Percentiles rank a stretch among this genome's conserved stretches.
phyloP scores from a whole-genome alignment of 495 filamentous ascomycete genomes.

The Lichenothelia convexa region DNA sequence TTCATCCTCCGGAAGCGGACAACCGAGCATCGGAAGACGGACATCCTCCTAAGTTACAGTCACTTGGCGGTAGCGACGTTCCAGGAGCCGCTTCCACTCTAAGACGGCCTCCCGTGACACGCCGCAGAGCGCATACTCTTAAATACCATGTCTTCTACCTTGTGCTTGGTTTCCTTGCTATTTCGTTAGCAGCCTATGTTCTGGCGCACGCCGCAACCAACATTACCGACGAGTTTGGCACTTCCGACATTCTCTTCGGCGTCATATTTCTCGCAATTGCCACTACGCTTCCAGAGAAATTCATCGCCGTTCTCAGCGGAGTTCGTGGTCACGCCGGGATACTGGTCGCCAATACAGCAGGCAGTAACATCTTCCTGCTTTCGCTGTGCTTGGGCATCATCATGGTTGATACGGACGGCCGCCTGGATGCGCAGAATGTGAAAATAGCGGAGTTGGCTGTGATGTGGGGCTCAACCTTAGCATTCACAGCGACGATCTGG shows the following conservation, averaged over 20 bases:
- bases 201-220: constrained; percentile 27
- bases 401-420: constrained; percentile 1
- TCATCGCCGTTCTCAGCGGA: constrained; percentile 30
- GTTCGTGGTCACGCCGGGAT: constrained; percentile 28
- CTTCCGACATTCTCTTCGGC: constrained; percentile 32
- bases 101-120: constrained; percentile 6
- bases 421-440: not conserved
- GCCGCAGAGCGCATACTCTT: constrained; percentile 4
- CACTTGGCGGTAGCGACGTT: too few species aligned
- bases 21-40: not conserved
- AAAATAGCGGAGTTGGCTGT: constrained; percentile 5
- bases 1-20: not conserved
- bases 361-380: constrained; percentile 37
- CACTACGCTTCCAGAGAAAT: constrained; percentile 38
- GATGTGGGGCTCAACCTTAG: constrained; percentile 7
- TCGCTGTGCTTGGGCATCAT: constrained; percentile 29
- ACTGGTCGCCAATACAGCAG: constrained; percentile 34
- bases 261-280: constrained; percentile 36
- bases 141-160: constrained; percentile 26
- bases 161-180: constrained; percentile 27
- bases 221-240: constrained; percentile 24
- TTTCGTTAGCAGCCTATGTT: constrained; percentile 26
- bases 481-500: constrained; percentile 5
- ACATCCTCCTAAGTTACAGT: not conserved
- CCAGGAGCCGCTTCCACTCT: not conserved